Evolutionary conservation across 768 basidiomycete genomes (phyloP).

Genomic region (Mycena albidolilacea): DNA sequence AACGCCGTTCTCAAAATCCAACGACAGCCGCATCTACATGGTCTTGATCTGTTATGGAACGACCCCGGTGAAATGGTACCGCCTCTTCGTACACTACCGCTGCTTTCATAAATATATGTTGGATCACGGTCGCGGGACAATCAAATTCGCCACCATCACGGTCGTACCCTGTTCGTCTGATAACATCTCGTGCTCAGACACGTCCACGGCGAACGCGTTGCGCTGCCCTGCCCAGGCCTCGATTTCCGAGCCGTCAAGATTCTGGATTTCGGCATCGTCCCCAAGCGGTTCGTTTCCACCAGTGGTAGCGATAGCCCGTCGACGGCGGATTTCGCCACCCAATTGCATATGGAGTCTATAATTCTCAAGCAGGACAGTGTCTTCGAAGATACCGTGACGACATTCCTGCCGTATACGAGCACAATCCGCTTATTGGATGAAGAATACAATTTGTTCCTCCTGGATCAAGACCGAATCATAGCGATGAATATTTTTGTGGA

Average conservation of each 20-base stretch:
- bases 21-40: conserved; percentile 16
- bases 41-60: neutral
- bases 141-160: neutral
- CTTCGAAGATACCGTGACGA: conserved; percentile 14
- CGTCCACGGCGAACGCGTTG: conserved; percentile 28
- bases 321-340: neutral
- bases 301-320: neutral
- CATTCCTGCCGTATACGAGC: conserved; percentile 22
- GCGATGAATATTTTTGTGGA: neutral
- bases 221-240: neutral
- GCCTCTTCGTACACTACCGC: conserved; percentile 10
- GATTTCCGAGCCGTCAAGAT: neutral
- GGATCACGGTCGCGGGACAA: neutral
- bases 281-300: neutral
- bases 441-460: conserved; percentile 4
- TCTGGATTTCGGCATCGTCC: conserved; percentile 20
- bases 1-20: conserved; percentile 7
- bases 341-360: neutral
- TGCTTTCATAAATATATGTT: neutral
- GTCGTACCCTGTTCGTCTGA: neutral
- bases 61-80: neutral
- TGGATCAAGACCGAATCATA: conserved; percentile 22
- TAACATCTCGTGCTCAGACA: neutral
- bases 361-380: neutral
- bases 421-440: neutral